Evolutionary conservation across 257 asterid species (phyloP).

Genomic region (Agastache rugosa): DNA sequence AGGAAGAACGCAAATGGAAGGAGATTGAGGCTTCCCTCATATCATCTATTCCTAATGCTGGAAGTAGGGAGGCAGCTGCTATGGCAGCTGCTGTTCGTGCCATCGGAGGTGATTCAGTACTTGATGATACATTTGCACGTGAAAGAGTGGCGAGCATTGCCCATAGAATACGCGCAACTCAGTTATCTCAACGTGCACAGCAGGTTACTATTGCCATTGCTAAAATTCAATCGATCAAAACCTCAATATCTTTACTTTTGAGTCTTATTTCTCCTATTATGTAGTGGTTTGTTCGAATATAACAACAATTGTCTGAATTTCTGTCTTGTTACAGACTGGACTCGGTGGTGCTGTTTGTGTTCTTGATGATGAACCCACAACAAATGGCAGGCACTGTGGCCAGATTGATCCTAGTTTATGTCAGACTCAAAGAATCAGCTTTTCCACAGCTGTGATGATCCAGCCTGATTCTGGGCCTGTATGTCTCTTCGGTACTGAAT

Average conservation of each 20-base stretch:
- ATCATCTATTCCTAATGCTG: slow-evolving; percentile 96
- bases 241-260: slow-evolving; percentile 1
- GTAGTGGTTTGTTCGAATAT: neutral
- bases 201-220: slow-evolving; percentile 57
- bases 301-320: slow-evolving; percentile 11
- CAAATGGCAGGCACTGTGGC: slow-evolving; percentile 94
- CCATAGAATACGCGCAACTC: slow-evolving; percentile 88
- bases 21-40: slow-evolving; percentile 97
- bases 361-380: slow-evolving; percentile 98
- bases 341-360: slow-evolving; percentile 92
- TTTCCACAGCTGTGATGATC: slow-evolving; percentile 87
- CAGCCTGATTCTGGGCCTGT: slow-evolving; percentile 99
- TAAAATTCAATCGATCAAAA: neutral
- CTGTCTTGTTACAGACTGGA: slow-evolving; percentile 70
- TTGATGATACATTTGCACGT: slow-evolving; percentile 94
- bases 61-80: slow-evolving; percentile 98
- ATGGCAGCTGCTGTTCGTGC: slow-evolving; percentile 99
- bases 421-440: slow-evolving; percentile 76
- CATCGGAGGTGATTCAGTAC: slow-evolving; percentile 97
- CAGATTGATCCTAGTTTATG: slow-evolving; percentile 82
- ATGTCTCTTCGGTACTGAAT: slow-evolving; percentile 95
- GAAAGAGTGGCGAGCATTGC: slow-evolving; percentile 98
- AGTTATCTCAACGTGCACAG: slow-evolving; percentile 90
- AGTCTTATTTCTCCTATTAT: neutral
- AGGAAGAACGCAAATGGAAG: slow-evolving; percentile 99